Evolutionary conservation across 306 rosid species (phyloP), one percentile per base, ranked within the genome.

Genomic region (Leucaena leucocephala): DNA sequence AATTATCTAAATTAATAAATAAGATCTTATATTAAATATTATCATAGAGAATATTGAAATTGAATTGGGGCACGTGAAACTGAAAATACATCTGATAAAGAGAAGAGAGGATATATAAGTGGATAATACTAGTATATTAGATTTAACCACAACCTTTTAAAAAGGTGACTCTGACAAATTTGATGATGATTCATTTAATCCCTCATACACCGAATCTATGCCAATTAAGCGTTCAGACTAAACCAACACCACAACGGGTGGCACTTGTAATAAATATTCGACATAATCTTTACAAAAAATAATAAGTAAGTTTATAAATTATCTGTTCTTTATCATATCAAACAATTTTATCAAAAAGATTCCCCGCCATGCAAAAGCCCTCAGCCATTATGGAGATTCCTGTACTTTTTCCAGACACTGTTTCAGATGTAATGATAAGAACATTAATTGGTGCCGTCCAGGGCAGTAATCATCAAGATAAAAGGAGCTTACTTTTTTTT

Each of bases 361-460:
- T 61, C 66, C 11, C 7, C 40, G 66, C 40, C 42, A 34, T 63
- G 5, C 44, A 63, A 63, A 35, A 14, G 8, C 68, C 5, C 10
- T 15, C 19, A 15, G 6, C 44, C 17, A 36, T 35, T 14, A 63
- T 63, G 21, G 44, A 63, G 44, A 34, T 63, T 63, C 17, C 17
- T 11, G 54, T 42, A 17, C 55, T 19, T 67, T 67, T 68, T 16
- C 13, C n/a, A 34, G 72, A 67, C 72, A n/a, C 72, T n/a, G 10
- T n/a, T 67, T 21, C 38, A 68, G 55, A 21, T 44, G 55, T 43
- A 43, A 43, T 21, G 19, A 68, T 21, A 68, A 43, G 73, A 44
- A 44, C n/a, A 44, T 12, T n/a, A n/a, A n/a, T n/a, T 68, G 73
- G 44, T 68, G 39, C 8, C 43, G 73, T 68, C 55, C 39, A 68